These are phyloP conservation scores for Obelidium mucronatum DNA, from an alignment of 192 early-diverging fungal species.

Conservation along the genomic window DNA sequence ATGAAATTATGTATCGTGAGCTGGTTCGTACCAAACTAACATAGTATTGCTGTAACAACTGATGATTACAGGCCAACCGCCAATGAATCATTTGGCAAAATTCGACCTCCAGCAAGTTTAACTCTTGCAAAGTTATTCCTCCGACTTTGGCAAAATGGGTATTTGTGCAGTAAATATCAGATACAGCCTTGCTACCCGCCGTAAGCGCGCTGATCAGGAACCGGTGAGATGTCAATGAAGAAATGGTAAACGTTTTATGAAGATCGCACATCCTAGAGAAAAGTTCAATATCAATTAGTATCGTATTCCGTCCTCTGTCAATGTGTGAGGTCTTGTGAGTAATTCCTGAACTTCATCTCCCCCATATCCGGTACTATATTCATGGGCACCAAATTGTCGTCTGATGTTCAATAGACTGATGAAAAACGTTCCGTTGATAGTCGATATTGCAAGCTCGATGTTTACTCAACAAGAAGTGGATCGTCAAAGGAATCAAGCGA, in stretches of 20 bases:
- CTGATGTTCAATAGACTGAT: too few relatives aligned
- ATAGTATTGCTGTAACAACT: slow-evolving; percentile 90
- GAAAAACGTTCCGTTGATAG: too few relatives aligned
- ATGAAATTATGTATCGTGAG: background rate
- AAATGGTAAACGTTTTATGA: slow-evolving; percentile 84
- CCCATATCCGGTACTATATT: too few relatives aligned
- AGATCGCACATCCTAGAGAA: slow-evolving; percentile 56
- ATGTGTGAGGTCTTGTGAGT: too few relatives aligned
- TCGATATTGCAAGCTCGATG: too few relatives aligned
- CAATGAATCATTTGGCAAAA: slow-evolving; percentile 85
- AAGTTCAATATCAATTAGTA: too few relatives aligned
- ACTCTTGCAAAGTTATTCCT: slow-evolving; percentile 90
- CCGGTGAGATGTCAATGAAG: slow-evolving; percentile 86
- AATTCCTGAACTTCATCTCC: too few relatives aligned
- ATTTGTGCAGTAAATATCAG: slow-evolving; percentile 95
- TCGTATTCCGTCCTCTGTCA: too few relatives aligned
- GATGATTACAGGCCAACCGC: slow-evolving; percentile 80
- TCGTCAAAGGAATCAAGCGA: too few relatives aligned
- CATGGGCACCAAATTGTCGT: too few relatives aligned
- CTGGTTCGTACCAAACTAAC: slow-evolving; percentile 59
- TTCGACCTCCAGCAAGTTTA: slow-evolving; percentile 94
- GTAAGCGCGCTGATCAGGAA: slow-evolving; percentile 92
- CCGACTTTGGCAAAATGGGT: slow-evolving; percentile 95
- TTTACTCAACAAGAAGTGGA: background rate
- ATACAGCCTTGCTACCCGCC: slow-evolving; percentile 85